Evolutionary conservation across 129 eudicot genomes (phyloP).

Genomic region (Glebionis coronaria): DNA sequence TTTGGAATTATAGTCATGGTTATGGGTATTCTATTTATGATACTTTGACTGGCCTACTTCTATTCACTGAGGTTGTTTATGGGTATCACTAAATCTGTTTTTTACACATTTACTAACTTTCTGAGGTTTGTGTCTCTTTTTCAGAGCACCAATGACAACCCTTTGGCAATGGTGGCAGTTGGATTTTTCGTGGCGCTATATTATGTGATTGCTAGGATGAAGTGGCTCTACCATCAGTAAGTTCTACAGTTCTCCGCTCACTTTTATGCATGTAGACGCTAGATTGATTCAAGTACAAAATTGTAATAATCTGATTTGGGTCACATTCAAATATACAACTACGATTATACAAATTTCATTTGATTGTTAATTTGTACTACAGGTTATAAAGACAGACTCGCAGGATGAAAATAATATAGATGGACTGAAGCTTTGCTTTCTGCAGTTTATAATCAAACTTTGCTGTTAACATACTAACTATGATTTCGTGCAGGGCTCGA

Average conservation of each 20-base stretch:
- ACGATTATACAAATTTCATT: background rate
- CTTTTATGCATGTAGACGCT: background rate
- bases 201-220: conserved; percentile 30
- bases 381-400: background rate
- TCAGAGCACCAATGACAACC: conserved; percentile 80
- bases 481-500: conserved; percentile 32
- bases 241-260: conserved; percentile 25
- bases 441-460: no score
- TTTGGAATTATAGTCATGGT: conserved; percentile 1
- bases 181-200: conserved; percentile 35
- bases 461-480: background rate
- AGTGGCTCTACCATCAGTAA: conserved; percentile 46
- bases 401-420: background rate
- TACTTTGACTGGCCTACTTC: no score
- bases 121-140: background rate
- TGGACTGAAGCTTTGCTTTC: no score
- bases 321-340: background rate
- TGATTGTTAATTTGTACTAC: background rate
- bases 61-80: no score
- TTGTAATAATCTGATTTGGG: conserved; percentile 1
- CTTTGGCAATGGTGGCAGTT: conserved; percentile 57
- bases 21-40: background rate
- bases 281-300: conserved; percentile 1
- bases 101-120: background rate
- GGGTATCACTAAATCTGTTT: background rate